phyloP scores from a whole-genome alignment of 768 basidiomycete genomes.

The Termitomyces bulborhizus region DNA sequence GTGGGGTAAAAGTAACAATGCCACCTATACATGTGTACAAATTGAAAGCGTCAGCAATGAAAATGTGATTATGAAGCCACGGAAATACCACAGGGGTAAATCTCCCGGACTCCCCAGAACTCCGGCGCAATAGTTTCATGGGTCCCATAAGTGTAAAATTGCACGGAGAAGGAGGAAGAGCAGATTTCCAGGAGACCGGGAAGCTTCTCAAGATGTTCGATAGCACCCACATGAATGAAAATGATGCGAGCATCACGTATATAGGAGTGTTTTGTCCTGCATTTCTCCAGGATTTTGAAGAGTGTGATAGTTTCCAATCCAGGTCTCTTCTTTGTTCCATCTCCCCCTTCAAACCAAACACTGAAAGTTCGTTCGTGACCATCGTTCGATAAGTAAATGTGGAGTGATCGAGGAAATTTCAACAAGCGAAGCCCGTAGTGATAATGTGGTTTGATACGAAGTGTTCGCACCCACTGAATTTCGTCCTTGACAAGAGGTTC shows the following conservation, averaged over 20 bases:
- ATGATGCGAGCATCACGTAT: constrained; percentile 38
- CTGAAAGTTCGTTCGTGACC: constrained; percentile 33
- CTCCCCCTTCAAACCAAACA: constrained; percentile 38
- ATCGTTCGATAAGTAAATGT: constrained; percentile 36
- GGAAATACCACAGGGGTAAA: constrained; percentile 57
- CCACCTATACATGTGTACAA: constrained; percentile 43
- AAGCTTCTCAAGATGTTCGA: constrained; percentile 42
- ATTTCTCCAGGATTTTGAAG: constrained; percentile 35
- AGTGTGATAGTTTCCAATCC: constrained; percentile 41
- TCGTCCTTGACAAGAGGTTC: constrained; percentile 13
- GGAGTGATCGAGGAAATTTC: constrained; percentile 40
- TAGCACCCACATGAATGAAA: constrained; percentile 61
- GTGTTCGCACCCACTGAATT: constrained; percentile 16
- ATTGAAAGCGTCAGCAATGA: background rate
- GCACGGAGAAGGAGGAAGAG: constrained; percentile 35
- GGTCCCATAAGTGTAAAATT: constrained; percentile 67
- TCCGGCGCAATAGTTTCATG: constrained; percentile 44
- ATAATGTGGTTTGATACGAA: constrained; percentile 21
- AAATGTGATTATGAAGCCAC: background rate
- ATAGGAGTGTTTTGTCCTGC: constrained; percentile 31
- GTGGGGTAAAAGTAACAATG: constrained; percentile 63
- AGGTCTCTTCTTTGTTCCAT: constrained; percentile 20
- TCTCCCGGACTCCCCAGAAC: constrained; percentile 58
- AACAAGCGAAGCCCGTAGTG: constrained; percentile 38
- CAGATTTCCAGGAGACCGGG: constrained; percentile 44